Evolutionary conservation across 352 stramenopile genomes (phyloP).

Genomic region (Phytopythium delawarense): DNA sequence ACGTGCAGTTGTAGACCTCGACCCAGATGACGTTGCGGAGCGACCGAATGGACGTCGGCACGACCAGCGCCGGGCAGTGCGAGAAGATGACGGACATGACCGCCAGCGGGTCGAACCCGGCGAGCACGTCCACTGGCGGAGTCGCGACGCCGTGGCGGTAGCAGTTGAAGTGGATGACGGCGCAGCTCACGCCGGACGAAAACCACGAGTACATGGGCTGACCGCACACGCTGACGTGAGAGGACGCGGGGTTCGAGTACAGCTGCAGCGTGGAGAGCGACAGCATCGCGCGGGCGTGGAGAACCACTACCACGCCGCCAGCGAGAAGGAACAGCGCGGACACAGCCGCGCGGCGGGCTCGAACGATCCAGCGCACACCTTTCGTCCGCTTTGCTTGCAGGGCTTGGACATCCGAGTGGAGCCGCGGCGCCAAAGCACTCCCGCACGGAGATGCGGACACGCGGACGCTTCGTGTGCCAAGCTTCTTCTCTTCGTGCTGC

Average conservation of each 20-base stretch:
- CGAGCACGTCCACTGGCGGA: constrained; percentile 1
- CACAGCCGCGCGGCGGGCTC: not conserved
- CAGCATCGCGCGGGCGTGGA: not conserved
- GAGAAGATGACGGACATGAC: constrained; percentile 33
- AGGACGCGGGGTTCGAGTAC: not conserved
- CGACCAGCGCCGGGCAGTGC: constrained; percentile 34
- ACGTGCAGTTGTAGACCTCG: constrained; percentile 56
- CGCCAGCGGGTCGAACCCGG: constrained; percentile 17
- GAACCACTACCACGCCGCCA: not conserved
- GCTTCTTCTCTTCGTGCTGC: not conserved
- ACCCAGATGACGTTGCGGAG: constrained; percentile 42
- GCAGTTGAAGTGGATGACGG: constrained; percentile 35
- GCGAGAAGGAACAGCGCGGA: not conserved
- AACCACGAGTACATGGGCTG: constrained; percentile 37
- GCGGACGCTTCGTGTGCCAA: not conserved
- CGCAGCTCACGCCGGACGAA: constrained; percentile 25
- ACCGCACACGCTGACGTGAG: constrained; percentile 14
- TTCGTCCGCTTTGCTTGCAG: not conserved
- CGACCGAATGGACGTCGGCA: constrained; percentile 23
- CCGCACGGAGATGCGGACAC: not conserved
- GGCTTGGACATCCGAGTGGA: not conserved
- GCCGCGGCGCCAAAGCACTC: not conserved
- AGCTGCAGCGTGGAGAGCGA: not conserved
- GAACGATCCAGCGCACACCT: not conserved
- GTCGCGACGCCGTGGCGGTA: constrained; percentile 13